Percentiles rank a stretch among this genome's conserved stretches.
Evolutionary conservation across 2,329 filamentous ascomycete species (phyloP).

Genomic region (Fusarium cicatricum): DNA sequence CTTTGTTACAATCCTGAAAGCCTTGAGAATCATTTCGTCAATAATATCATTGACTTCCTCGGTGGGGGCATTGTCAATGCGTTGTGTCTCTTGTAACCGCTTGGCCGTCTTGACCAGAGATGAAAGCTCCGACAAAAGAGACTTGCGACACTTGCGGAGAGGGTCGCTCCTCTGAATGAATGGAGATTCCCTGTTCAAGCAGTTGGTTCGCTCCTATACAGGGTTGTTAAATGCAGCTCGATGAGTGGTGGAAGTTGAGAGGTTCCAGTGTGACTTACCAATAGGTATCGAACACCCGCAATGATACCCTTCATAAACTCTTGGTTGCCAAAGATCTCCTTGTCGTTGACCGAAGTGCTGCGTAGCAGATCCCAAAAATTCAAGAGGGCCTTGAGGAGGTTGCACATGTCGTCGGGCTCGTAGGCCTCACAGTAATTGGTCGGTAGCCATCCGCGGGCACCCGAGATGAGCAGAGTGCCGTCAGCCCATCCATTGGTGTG

Average conservation of each 20-base stretch:
- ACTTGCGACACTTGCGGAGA: conserved; percentile 83
- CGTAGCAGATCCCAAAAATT: conserved; percentile 93
- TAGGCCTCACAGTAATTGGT: conserved; percentile 99
- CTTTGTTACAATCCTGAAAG: conserved; percentile 92
- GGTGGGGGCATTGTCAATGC: conserved; percentile 53
- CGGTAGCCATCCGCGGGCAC: conserved; percentile 91
- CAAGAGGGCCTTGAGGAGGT: conserved; percentile 83
- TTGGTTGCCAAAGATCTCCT: conserved; percentile 84
- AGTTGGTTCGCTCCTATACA: conserved; percentile 82
- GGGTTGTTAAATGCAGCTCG: conserved; percentile 16
- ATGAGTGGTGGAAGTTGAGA: not conserved
- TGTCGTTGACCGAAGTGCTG: conserved; percentile 77
- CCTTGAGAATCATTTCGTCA: conserved; percentile 92
- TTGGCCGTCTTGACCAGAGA: conserved; percentile 90
- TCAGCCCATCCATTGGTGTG: conserved; percentile 99
- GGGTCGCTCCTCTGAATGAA: conserved; percentile 78
- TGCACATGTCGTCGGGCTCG: conserved; percentile 86
- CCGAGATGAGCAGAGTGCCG: conserved; percentile 86
- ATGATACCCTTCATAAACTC: conserved; percentile 96
- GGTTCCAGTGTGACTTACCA: conserved; percentile 66
- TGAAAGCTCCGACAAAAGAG: conserved; percentile 87
- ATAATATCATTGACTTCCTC: conserved; percentile 78
- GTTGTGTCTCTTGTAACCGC: conserved; percentile 78
- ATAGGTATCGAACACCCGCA: conserved; percentile 86
- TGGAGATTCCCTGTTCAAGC: conserved; percentile 81